Conservation (phyloP, 2,329 filamentous ascomycete genomes). For the Emericellopsis atlantica region DNA sequence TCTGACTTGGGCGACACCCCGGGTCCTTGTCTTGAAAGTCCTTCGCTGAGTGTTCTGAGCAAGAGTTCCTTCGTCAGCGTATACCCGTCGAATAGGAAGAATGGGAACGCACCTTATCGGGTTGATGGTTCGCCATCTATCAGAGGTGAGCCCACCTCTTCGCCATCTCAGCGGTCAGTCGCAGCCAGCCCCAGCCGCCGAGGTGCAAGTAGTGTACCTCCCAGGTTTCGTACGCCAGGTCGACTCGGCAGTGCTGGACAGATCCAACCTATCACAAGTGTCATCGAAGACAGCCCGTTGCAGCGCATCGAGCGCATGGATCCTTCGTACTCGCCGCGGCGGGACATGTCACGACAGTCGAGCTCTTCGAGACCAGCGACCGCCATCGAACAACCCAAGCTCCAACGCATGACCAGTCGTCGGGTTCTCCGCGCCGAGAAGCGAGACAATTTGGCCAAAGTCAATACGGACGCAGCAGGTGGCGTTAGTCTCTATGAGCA, state of each 20-base stretch:
- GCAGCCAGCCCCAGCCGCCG: conserved; percentile 4
- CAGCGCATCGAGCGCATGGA: conserved; percentile 36
- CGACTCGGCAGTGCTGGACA: conserved; percentile 9
- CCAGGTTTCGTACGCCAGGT: neutral
- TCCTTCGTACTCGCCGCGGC: conserved; percentile 10
- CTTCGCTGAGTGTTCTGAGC: conserved; percentile 50
- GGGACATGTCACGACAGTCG: conserved; percentile 15
- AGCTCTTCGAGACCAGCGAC: neutral
- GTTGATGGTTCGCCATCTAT: conserved; percentile 17
- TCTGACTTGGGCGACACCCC: conserved; percentile 19
- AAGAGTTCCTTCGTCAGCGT: conserved; percentile 56
- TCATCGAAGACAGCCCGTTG: conserved; percentile 33
- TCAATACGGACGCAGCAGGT: conserved; percentile 31
- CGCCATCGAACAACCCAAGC: neutral
- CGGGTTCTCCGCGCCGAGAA: conserved; percentile 30
- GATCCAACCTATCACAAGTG: conserved; percentile 31
- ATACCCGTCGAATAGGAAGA: conserved; percentile 35
- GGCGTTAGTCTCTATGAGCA: conserved; percentile 27
- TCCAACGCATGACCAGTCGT: conserved; percentile 6
- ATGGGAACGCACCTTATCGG: conserved; percentile 10
- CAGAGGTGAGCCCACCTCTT: conserved; percentile 9
- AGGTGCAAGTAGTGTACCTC: neutral
- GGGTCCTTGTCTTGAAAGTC: conserved; percentile 34
- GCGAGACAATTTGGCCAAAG: conserved; percentile 31
- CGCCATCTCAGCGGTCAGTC: too few relatives aligned